Percentiles rank a stretch among this genome's conserved stretches.
Conservation (phyloP, 345 rosid species). For the Sonneratia caseolaris region DNA sequence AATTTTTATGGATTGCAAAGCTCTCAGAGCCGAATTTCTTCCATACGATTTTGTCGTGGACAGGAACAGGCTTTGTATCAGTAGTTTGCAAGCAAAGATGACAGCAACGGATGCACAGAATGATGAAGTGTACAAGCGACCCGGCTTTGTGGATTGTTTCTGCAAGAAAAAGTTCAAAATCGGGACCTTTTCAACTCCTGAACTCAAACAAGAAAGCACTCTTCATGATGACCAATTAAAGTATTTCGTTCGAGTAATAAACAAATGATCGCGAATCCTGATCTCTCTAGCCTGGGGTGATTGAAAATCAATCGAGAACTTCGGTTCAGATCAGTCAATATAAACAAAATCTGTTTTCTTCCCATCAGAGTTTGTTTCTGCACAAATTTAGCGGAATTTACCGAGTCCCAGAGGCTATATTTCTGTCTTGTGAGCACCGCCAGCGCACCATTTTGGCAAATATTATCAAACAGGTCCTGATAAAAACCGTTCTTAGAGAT, state of each 20-base stretch:
- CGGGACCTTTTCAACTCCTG: no score
- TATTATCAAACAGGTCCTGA: background rate
- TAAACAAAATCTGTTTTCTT: background rate
- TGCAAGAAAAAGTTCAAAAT: background rate
- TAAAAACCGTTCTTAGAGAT: background rate
- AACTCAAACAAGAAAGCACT: no score
- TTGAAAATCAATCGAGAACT: background rate
- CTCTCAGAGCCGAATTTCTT: background rate
- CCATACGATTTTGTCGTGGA: background rate
- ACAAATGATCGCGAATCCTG: background rate
- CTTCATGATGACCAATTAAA: no score
- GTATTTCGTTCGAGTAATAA: background rate
- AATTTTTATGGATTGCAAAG: no score
- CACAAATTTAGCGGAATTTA: background rate
- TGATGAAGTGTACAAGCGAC: background rate
- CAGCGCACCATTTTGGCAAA: background rate
- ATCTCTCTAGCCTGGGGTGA: background rate
- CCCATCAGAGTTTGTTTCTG: background rate
- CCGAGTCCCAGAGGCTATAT: background rate
- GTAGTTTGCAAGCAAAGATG: no score
- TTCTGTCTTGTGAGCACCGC: background rate
- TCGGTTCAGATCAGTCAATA: background rate
- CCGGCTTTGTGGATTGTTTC: background rate
- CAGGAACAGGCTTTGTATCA: background rate
- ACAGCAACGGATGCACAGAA: background rate